Base-by-base conservation (phyloP, 179 eudicot species). In the Patellifolia procumbens region DNA sequence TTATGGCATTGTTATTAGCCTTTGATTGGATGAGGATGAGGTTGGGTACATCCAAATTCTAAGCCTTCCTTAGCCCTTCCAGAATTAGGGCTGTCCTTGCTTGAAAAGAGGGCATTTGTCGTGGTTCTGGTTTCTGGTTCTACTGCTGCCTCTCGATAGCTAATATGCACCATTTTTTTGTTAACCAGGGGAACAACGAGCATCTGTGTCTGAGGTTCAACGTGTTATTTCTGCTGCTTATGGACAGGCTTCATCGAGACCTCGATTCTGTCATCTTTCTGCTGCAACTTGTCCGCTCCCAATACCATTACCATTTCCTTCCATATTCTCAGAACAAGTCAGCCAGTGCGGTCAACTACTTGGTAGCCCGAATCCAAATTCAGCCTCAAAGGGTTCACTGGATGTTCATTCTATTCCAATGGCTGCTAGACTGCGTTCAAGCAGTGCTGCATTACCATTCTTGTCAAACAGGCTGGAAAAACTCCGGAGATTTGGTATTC, bases 221-320 rank as follows among this genome's bases (percentile, higher is more conserved):
- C 88, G 90, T 26, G 80, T 91, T 26, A 77, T 91, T 46, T 68
- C 83, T 65, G 80, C 87, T 74, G 93, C 87, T 24, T 92, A 91
- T 81, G 82, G 74, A 49, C 84, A 76, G 26, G 75, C 79, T 46
- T 52, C 32, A 46, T 56, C 74, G 70, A 86, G 84, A 74, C 97
- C 97, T 43, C 87, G 85, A 76, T 92, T 88, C 85, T 92, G 91
- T 61, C 93, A 92, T 70, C 80, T 91, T 61, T 91, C 93, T 10
- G 86, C 83, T 26, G 83, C 93, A 53, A 85, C 80, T 29, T 93
- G 93, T 73, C 95, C 97, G 78, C 93, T 95, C 59, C 97, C 99
- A 1, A 88, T 93, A 65, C 97, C 97, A 8, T 86, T 93, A 59
- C 97, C 97, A 28, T 95, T 89, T 72, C 97, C 97, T 53, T 87